Evolutionary conservation across 306 rosid genomes (phyloP).

Genomic region (Senna siamea): DNA sequence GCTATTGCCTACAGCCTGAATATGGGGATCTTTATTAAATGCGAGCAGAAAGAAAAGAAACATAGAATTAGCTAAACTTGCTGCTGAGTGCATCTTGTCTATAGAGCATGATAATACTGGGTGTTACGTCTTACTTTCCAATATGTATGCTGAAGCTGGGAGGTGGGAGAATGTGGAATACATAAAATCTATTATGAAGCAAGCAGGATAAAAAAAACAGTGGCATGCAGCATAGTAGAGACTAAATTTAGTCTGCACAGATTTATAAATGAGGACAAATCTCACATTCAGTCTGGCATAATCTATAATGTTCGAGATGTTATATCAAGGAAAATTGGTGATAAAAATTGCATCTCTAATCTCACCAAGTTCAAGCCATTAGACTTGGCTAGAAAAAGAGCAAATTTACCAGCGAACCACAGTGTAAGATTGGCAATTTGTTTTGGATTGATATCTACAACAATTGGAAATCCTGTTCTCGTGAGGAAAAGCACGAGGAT

Average conservation of each 20-base stretch:
- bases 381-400: conserved; percentile 43
- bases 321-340: conserved; percentile 39
- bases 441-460: conserved; percentile 59
- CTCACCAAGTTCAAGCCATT: conserved; percentile 50
- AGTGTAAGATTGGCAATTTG: conserved; percentile 65
- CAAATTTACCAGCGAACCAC: conserved; percentile 46
- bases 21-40: conserved; percentile 66
- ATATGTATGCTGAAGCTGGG: conserved; percentile 64
- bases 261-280: conserved; percentile 49
- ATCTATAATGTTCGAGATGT: conserved; percentile 48
- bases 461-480: conserved; percentile 54
- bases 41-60: conserved; percentile 59
- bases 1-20: conserved; percentile 54
- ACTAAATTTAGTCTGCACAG: conserved; percentile 37
- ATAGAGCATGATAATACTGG: conserved; percentile 58
- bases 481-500: conserved; percentile 61
- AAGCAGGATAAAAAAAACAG: conserved; percentile 47
- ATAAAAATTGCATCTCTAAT: conserved; percentile 31
- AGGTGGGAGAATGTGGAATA: conserved; percentile 54
- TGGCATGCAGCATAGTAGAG: conserved; percentile 50
- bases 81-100: conserved; percentile 48
- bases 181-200: conserved; percentile 49
- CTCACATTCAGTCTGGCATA: conserved; percentile 48
- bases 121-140: conserved; percentile 56
- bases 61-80: conserved; percentile 55